Evolutionary conservation across 305 asterid genomes (phyloP).

Genomic region (Plantago lanceolata): DNA sequence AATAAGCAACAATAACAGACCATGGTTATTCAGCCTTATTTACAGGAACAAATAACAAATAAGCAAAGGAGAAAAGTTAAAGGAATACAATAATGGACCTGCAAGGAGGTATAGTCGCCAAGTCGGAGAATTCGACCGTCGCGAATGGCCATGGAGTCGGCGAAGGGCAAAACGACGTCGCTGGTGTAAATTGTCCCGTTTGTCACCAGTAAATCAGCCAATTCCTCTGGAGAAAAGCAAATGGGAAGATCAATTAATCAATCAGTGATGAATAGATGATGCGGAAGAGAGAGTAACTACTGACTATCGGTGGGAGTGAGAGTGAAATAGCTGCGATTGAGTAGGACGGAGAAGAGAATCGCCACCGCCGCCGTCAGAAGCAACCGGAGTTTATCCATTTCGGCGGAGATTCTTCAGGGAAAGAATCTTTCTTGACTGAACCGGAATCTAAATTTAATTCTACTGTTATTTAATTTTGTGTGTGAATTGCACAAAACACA

Average conservation of each 20-base stretch:
- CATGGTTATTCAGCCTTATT: too few relatives aligned
- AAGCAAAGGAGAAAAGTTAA: not conserved
- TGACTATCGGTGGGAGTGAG: slow-evolving; percentile 22
- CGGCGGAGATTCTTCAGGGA: not conserved
- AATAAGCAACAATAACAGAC: too few relatives aligned
- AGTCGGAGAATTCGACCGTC: slow-evolving; percentile 58
- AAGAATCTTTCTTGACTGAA: not conserved
- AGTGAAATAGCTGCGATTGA: slow-evolving; percentile 23
- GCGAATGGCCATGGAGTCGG: slow-evolving; percentile 77
- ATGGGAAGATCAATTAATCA: not conserved
- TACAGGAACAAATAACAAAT: too few relatives aligned
- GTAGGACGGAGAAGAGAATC: slow-evolving; percentile 46
- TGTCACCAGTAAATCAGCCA: slow-evolving; percentile 65
- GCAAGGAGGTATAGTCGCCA: slow-evolving; percentile 53
- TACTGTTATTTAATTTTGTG: too few relatives aligned
- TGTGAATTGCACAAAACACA: not conserved
- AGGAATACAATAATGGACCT: slow-evolving; percentile 34
- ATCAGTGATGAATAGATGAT: not conserved
- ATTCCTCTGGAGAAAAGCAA: slow-evolving; percentile 24
- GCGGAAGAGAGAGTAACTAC: not conserved
- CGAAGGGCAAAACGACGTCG: slow-evolving; percentile 59
- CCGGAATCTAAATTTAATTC: too few relatives aligned
- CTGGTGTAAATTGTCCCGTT: slow-evolving; percentile 86
- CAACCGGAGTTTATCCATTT: slow-evolving; percentile 38
- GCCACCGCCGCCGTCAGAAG: slow-evolving; percentile 49